Evolutionary conservation across 495 filamentous ascomycete genomes (phyloP).

Genomic region (Daldinia concentrica): DNA sequence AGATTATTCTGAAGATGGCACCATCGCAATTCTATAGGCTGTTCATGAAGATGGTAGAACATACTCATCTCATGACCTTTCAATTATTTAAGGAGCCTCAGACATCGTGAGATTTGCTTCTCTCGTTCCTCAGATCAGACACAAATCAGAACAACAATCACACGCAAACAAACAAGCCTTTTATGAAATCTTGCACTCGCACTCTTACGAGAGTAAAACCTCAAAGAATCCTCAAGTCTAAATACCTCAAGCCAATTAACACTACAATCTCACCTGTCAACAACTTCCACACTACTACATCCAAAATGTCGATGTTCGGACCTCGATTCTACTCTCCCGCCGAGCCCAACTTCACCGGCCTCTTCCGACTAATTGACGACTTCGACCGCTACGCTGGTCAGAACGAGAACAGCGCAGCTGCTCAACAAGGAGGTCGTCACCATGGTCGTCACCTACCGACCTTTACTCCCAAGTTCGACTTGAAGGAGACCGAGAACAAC

Average conservation of each 20-base stretch:
- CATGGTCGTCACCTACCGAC: constrained; percentile 46
- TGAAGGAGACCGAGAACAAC: constrained; percentile 69
- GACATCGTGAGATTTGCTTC: constrained; percentile 24
- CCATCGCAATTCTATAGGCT: constrained; percentile 5
- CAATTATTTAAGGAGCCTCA: constrained; percentile 43
- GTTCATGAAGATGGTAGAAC: constrained; percentile 42
- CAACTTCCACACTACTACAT: constrained; percentile 32
- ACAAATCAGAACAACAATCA: constrained; percentile 34
- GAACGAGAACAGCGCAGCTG: constrained; percentile 14
- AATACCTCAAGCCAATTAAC: constrained; percentile 16
- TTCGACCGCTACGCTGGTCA: constrained; percentile 65
- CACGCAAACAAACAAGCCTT: constrained; percentile 11
- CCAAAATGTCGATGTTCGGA: constrained; percentile 74
- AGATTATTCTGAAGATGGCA: constrained; percentile 30
- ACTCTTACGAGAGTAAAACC: constrained; percentile 28
- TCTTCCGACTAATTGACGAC: constrained; percentile 82
- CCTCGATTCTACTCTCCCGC: constrained; percentile 58
- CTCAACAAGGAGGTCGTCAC: constrained; percentile 36
- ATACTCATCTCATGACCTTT: constrained; percentile 3
- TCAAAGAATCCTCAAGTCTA: constrained; percentile 24
- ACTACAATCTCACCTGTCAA: constrained; percentile 22
- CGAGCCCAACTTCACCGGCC: constrained; percentile 65
- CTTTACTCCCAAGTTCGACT: constrained; percentile 82
- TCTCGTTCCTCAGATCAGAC: constrained; percentile 42
- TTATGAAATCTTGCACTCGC: constrained; percentile 29